Evolutionary conservation across 495 filamentous ascomycete species (phyloP).

Genomic region (Aspergillus heteromorphus): DNA sequence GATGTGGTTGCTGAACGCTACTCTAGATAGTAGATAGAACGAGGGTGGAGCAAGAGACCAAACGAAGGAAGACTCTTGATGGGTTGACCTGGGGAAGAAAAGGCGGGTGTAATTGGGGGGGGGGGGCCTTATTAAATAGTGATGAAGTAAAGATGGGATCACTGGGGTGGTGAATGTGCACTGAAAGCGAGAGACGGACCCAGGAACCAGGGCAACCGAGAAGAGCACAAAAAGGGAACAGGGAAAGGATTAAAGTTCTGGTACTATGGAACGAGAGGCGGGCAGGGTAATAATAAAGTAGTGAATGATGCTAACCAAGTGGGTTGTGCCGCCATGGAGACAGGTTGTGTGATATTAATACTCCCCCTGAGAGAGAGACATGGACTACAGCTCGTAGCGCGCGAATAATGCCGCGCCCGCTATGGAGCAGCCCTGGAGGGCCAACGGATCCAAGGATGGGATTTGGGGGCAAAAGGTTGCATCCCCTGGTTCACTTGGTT

Average conservation of each 20-base stretch:
- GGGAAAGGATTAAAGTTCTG: neutral
- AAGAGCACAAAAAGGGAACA: neutral
- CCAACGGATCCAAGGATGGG: constrained; percentile 4
- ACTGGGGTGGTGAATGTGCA: neutral
- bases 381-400: no score
- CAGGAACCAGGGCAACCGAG: neutral
- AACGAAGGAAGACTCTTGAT: neutral
- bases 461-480: constrained; percentile 8
- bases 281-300: neutral
- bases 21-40: constrained; percentile 3
- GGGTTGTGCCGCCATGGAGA: constrained; percentile 1
- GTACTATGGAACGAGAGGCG: neutral
- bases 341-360: constrained; percentile 2
- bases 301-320: neutral
- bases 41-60: neutral
- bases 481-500: constrained; percentile 15
- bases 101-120: neutral
- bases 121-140: neutral
- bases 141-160: neutral
- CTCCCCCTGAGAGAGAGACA: neutral
- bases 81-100: neutral
- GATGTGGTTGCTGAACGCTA: neutral
- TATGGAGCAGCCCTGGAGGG: neutral
- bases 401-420: neutral
- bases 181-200: neutral